Evolutionary conservation across 2,329 filamentous ascomycete species (phyloP), one percentile per base, ranked within the genome.

Genomic region (Colletotrichum sp.): DNA sequence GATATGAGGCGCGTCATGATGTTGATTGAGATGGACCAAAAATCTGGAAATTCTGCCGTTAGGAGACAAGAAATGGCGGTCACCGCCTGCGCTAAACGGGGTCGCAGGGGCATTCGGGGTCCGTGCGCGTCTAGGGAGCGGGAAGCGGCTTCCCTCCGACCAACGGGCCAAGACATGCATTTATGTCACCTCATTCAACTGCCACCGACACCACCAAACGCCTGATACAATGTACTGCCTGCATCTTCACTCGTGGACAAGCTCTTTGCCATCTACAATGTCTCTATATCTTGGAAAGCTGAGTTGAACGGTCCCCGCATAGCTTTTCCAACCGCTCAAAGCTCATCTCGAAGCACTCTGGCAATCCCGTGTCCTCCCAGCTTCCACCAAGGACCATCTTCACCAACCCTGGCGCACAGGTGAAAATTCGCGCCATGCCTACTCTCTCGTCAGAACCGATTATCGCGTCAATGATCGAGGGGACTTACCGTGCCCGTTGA

Each of bases 361-460:
- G 77, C 43, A 78, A 64, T 8, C 85, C 84, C 2, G 85, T 87
- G 2, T 83, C 82, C 9, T 76, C 75, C 85, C 85, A 87, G 0
- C 77, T 65, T 7, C 81, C 79, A 5, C 85, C 86, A 7, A 83
- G 80, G 5, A 86, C 83, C 24, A 88, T 76, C 75, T 86, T 86
- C 4, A 81, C 86, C 21, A 88, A 70, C 1, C 85, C 86, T 1
- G 86, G 86, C 0, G 86, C 86, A 76, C 85, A 87, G 1, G 84
- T 87, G 76, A 87, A 88, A 63, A 88, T 88, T 24, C 84, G 79
- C 55, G 85, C 85, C 85, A 86, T 86, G 4, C 78, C 78, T 78
- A 73, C 10, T 38, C 32, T 24, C 16, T 61, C 13, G n/a, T 69
- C 36, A 62, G 67, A 61, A 38, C 21, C 32, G 21, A 13, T 7